These are phyloP conservation scores for Cucurbita moschata DNA, from an alignment of 306 rosid genomes.

Conservation along the genomic window DNA sequence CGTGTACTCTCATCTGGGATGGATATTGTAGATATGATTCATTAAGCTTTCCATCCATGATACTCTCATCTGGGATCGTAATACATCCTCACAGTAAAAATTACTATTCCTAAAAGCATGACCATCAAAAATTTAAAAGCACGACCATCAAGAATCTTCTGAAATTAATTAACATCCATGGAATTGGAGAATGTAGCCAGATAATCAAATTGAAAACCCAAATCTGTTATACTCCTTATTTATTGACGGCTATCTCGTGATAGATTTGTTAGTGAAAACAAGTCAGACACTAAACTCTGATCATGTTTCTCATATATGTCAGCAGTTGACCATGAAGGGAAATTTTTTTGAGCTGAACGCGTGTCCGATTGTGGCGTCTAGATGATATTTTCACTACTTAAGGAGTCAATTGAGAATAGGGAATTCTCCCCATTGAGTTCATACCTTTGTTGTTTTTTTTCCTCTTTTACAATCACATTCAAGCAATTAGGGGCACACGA, in stretches of 20 bases:
- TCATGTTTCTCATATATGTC: conserved; percentile 21
- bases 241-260: conserved; percentile 17
- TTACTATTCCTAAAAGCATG: conserved; percentile 36
- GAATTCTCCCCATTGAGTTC: conserved; percentile 26
- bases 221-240: conserved; percentile 31
- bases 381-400: conserved; percentile 55
- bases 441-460: conserved; percentile 2
- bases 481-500: conserved; percentile 16
- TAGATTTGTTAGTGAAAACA: no score
- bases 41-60: conserved; percentile 67
- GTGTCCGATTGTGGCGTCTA: conserved; percentile 60
- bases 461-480: conserved; percentile 17
- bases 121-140: no score
- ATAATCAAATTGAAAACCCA: conserved; percentile 64
- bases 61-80: conserved; percentile 47
- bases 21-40: conserved; percentile 53
- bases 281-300: conserved; percentile 19
- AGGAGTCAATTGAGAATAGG: conserved; percentile 46
- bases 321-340: conserved; percentile 20
- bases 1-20: no score
- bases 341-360: conserved; percentile 29
- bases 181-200: conserved; percentile 34
- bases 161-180: conserved; percentile 35
- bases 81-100: conserved; percentile 28
- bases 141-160: conserved; percentile 30